These are phyloP conservation scores for Blastobotrys mokoenaii DNA, from an alignment of 805 yeast species.

Conservation along the genomic window DNA sequence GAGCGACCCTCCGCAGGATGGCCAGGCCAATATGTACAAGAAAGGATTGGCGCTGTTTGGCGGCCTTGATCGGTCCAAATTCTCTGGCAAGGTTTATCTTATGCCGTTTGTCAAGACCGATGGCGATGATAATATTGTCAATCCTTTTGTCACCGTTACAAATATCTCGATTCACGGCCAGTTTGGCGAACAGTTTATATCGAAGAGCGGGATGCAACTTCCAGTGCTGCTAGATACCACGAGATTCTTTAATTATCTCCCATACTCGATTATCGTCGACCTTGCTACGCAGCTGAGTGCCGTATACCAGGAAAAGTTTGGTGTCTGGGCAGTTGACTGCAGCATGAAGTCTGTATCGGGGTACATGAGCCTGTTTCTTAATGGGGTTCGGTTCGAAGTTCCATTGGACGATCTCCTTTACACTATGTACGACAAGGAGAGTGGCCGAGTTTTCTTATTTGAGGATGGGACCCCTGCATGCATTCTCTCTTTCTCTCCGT, in stretches of 20 bases:
- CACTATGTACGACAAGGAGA: conserved; percentile 8
- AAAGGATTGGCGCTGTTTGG: conserved; percentile 16
- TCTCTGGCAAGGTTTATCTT: conserved; percentile 13
- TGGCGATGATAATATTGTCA: conserved; percentile 2
- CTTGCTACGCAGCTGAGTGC: conserved; percentile 22
- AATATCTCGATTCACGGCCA: conserved; percentile 1
- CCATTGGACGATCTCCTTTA: too few relatives aligned
- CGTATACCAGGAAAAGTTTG: conserved; percentile 10
- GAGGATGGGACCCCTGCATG: conserved; percentile 15
- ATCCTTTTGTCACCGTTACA: conserved; percentile 12
- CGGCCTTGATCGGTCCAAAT: conserved; percentile 17
- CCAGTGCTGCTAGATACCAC: conserved; percentile 19
- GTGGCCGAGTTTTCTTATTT: conserved; percentile 11
- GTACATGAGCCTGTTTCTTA: too few relatives aligned
- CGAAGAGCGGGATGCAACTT: too few relatives aligned
- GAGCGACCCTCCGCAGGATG: neutral
- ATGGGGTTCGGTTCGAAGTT: too few relatives aligned
- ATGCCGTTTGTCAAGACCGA: conserved; percentile 9
- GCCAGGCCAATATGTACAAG: too few relatives aligned
- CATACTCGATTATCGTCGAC: conserved; percentile 15
- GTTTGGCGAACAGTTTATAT: too few relatives aligned
- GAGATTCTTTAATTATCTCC: conserved; percentile 16
- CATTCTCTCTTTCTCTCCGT: conserved; percentile 14
- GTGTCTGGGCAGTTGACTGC: conserved; percentile 13
- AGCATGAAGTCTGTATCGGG: too few relatives aligned